Percentiles rank a stretch among this genome's conserved stretches.
phyloP scores from a whole-genome alignment of 2,329 filamentous ascomycete species.

The Claviceps citrina region DNA sequence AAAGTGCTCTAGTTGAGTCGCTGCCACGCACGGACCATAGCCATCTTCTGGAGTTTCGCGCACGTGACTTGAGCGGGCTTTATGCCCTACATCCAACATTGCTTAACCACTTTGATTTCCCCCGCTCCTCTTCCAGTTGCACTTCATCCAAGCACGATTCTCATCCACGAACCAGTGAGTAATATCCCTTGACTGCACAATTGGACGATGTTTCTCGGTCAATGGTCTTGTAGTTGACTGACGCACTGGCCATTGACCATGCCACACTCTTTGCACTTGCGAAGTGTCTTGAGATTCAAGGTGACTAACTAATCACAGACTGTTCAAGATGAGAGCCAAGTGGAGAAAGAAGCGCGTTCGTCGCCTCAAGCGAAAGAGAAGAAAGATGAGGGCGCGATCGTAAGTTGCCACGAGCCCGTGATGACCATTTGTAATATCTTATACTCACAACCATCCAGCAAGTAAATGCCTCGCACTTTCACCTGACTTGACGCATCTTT shows the following conservation, averaged over 20 bases:
- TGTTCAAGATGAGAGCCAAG: slow-evolving; percentile 75
- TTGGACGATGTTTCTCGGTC: background rate
- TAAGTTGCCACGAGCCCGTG: slow-evolving; percentile 36
- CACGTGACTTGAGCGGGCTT: slow-evolving; percentile 23
- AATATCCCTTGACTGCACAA: background rate
- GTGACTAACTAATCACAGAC: slow-evolving; percentile 7
- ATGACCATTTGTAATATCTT: background rate
- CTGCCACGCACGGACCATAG: slow-evolving; percentile 1
- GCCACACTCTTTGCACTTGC: too few species aligned
- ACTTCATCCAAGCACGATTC: slow-evolving; percentile 30
- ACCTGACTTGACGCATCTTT: slow-evolving; percentile 37
- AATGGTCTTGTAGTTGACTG: background rate
- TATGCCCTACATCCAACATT: slow-evolving; percentile 20
- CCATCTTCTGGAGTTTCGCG: background rate
- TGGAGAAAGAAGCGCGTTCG: slow-evolving; percentile 99
- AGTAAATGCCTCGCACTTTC: slow-evolving; percentile 50
- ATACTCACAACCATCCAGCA: slow-evolving; percentile 33
- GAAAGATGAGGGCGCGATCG: slow-evolving; percentile 98
- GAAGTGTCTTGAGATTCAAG: too few species aligned
- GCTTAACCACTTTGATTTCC: slow-evolving; percentile 17
- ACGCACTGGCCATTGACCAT: background rate
- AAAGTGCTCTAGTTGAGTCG: too few species aligned
- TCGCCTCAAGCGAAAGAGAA: slow-evolving; percentile 98
- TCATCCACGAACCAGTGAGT: slow-evolving; percentile 30
- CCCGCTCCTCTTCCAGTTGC: slow-evolving; percentile 16